phyloP scores from a whole-genome alignment of 2,329 filamentous ascomycete genomes.

The Hymenoscyphus salicellus region DNA sequence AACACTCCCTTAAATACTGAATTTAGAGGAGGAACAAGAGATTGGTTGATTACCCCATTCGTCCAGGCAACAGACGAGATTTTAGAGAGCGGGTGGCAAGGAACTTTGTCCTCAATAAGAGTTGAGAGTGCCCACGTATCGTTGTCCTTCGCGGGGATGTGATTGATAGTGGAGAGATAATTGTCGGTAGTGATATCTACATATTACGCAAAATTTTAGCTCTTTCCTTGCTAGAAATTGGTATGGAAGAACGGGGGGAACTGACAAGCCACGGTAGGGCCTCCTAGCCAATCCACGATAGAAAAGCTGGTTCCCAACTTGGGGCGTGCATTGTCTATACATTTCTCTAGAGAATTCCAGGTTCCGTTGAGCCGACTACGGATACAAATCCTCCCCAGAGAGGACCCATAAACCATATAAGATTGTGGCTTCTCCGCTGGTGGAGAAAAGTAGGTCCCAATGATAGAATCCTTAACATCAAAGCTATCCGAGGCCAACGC shows the following conservation, averaged over 20 bases:
- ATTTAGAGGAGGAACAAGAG: not conserved
- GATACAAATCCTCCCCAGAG: constrained; percentile 6
- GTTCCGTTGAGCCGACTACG: constrained; percentile 1
- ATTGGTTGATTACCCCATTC: constrained; percentile 8
- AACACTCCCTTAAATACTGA: not conserved
- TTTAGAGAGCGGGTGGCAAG: constrained; percentile 10
- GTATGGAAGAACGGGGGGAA: not conserved
- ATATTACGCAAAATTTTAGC: not conserved
- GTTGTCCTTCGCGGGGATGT: constrained; percentile 11
- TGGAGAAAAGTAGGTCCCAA: constrained; percentile 1
- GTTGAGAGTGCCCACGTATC: constrained; percentile 16
- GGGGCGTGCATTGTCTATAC: not conserved
- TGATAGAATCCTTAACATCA: not conserved
- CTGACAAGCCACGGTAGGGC: constrained; percentile 15
- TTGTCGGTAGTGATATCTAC: constrained; percentile 11
- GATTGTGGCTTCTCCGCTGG: constrained; percentile 3
- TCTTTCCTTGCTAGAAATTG: too few species aligned
- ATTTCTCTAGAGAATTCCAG: not conserved
- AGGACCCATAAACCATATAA: constrained; percentile 1
- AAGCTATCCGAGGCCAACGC: not conserved
- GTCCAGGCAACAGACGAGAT: constrained; percentile 18
- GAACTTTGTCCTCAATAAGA: constrained; percentile 7
- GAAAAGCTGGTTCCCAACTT: not conserved
- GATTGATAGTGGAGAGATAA: constrained; percentile 9
- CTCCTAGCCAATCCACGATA: constrained; percentile 10